Conservation (phyloP, 257 asterid genomes). For the Euphrasia confusa region DNA sequence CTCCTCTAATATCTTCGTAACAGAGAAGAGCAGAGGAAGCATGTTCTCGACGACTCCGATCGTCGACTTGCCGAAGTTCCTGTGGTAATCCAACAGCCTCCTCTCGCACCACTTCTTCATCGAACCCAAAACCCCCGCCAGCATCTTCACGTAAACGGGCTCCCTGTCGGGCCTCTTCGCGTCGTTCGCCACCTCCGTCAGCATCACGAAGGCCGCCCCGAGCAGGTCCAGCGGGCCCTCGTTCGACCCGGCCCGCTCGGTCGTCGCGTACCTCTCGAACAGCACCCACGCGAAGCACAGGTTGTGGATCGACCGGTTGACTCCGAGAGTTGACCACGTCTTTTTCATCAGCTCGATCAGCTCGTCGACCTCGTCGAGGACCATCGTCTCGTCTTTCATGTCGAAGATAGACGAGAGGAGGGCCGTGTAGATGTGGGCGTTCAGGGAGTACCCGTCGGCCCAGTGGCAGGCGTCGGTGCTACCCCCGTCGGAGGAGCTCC, state of each 20-base stretch:
- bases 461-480: conserved; percentile 56
- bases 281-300: conserved; percentile 63
- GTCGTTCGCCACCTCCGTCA: conserved; percentile 56
- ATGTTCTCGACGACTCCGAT: conserved; percentile 52
- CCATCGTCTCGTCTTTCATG: conserved; percentile 47
- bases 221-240: conserved; percentile 44
- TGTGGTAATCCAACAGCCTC: conserved; percentile 57
- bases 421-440: conserved; percentile 48
- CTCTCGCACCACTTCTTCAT: conserved; percentile 62
- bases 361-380: conserved; percentile 62
- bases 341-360: conserved; percentile 62
- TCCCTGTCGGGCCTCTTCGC: conserved; percentile 53
- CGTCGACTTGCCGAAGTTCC: conserved; percentile 36
- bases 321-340: conserved; percentile 58
- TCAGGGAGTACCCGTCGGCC: conserved; percentile 72
- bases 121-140: conserved; percentile 32
- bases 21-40: conserved; percentile 53
- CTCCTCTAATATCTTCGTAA: conserved; percentile 51
- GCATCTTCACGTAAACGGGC: conserved; percentile 39
- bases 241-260: conserved; percentile 39
- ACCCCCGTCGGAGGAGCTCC: conserved; percentile 42
- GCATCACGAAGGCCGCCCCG: conserved; percentile 47
- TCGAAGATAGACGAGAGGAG: conserved; percentile 46
- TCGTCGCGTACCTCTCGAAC: conserved; percentile 51
- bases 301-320: conserved; percentile 50